phyloP scores from a whole-genome alignment of 768 basidiomycete species.

The Lentinula sp. region DNA sequence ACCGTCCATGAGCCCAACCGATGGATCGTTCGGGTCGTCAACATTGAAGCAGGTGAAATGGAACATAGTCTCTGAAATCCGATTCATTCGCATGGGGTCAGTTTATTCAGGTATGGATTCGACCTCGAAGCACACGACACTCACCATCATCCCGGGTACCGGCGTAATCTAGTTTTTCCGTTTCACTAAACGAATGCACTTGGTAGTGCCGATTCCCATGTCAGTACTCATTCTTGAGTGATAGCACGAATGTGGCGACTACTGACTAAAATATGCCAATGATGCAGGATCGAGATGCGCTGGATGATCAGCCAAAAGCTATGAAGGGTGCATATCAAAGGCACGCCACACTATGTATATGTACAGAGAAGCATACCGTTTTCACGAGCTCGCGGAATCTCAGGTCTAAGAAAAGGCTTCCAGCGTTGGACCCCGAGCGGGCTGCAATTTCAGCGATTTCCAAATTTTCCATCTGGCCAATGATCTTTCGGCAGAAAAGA shows the following conservation, averaged over 20 bases:
- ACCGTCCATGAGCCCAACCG: conserved; percentile 76
- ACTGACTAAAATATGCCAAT: conserved; percentile 72
- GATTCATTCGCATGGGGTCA: not conserved
- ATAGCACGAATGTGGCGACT: not conserved
- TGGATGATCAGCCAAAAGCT: conserved; percentile 75
- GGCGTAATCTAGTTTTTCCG: conserved; percentile 74
- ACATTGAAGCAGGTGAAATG: conserved; percentile 90
- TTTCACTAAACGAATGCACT: conserved; percentile 85
- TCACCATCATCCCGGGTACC: conserved; percentile 73
- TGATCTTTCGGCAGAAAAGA: conserved; percentile 37
- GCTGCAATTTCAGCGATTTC: conserved; percentile 92
- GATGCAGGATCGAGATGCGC: conserved; percentile 78
- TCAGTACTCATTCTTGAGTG: not conserved
- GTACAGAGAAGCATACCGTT: conserved; percentile 22
- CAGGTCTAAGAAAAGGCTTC: conserved; percentile 82
- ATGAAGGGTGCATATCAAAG: conserved; percentile 12
- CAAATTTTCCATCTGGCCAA: conserved; percentile 72
- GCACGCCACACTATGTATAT: not conserved
- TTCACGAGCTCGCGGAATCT: conserved; percentile 79
- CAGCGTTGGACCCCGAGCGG: conserved; percentile 82
- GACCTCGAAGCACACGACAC: conserved; percentile 11
- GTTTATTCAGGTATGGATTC: not conserved
- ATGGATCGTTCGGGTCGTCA: conserved; percentile 74
- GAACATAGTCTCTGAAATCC: conserved; percentile 64
- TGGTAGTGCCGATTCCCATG: not conserved